phyloP scores from a whole-genome alignment of 1,284 basidiomycete genomes.

The Cutaneotrichosporon cutaneum region DNA sequence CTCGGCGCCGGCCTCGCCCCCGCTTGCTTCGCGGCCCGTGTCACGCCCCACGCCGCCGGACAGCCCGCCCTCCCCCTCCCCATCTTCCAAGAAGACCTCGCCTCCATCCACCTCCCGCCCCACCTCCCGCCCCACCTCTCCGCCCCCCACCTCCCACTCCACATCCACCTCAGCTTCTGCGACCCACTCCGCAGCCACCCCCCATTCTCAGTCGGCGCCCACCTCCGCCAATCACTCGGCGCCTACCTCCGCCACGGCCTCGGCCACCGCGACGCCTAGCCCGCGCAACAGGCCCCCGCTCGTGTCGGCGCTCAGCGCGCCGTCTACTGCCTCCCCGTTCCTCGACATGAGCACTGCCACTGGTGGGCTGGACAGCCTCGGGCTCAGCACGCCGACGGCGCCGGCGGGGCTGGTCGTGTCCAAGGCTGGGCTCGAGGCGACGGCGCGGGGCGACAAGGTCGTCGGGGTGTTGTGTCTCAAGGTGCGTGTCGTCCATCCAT shows the following conservation, averaged over 20 bases:
- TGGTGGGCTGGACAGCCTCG: neutral
- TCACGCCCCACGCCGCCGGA: neutral
- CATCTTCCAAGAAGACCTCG: neutral
- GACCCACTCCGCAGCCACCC: neutral
- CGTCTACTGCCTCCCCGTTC: neutral
- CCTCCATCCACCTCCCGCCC: neutral
- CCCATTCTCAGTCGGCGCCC: neutral
- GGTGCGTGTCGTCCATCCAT: too few relatives aligned
- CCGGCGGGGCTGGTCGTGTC: slow-evolving; percentile 36
- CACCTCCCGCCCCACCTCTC: neutral
- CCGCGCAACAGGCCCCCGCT: neutral
- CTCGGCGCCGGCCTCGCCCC: neutral
- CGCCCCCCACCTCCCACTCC: too few relatives aligned
- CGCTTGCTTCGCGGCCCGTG: too few relatives aligned
- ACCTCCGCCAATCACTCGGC: neutral
- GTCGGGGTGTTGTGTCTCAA: slow-evolving; percentile 41
- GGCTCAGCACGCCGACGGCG: slow-evolving; percentile 10
- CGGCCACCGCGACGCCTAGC: neutral
- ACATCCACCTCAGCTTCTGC: neutral
- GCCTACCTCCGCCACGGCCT: too few relatives aligned
- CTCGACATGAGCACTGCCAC: neutral
- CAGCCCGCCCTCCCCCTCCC: neutral
- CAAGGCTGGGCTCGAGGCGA: slow-evolving; percentile 40
- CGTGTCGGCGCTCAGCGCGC: neutral
- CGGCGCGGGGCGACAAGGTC: slow-evolving; percentile 28